Percentiles rank a stretch among this genome's conserved stretches.
Evolutionary conservation across 306 rosid genomes (phyloP).

Genomic region (Spatholobus suberectus): DNA sequence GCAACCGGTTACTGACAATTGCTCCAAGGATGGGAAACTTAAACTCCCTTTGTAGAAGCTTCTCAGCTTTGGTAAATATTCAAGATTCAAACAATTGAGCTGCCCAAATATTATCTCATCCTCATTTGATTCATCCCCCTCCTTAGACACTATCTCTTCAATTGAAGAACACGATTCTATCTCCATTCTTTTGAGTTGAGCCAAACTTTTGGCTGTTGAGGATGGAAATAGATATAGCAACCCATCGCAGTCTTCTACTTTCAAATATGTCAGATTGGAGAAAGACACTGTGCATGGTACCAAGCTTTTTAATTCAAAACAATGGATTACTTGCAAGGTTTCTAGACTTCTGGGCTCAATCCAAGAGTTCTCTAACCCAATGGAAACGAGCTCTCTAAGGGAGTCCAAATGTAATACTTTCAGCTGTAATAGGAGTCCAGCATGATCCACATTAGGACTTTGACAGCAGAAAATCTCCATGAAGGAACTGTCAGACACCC

Average conservation of each 20-base stretch:
- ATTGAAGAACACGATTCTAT: slow-evolving; percentile 13
- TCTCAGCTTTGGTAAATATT: neutral
- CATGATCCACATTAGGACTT: neutral
- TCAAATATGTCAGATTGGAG: slow-evolving; percentile 1
- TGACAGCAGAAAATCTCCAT: neutral
- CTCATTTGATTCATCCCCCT: neutral
- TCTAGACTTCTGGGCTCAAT: neutral
- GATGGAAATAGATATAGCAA: neutral
- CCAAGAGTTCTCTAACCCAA: slow-evolving; percentile 29
- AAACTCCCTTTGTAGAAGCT: slow-evolving; percentile 33
- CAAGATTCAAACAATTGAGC: neutral
- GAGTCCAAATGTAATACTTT: neutral
- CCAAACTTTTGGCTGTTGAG: slow-evolving; percentile 35
- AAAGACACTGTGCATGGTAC: slow-evolving; percentile 7
- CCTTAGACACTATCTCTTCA: neutral
- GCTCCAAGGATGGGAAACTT: slow-evolving; percentile 17
- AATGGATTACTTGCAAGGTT: neutral
- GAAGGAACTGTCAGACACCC: neutral
- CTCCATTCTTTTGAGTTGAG: neutral
- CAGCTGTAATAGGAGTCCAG: neutral
- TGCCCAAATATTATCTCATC: neutral
- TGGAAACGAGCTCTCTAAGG: neutral
- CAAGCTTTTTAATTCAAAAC: neutral
- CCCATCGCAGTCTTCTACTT: neutral
- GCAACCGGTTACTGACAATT: neutral